phyloP scores from a whole-genome alignment of 23 red algal species.

The Gracilaria vermiculophylla region DNA sequence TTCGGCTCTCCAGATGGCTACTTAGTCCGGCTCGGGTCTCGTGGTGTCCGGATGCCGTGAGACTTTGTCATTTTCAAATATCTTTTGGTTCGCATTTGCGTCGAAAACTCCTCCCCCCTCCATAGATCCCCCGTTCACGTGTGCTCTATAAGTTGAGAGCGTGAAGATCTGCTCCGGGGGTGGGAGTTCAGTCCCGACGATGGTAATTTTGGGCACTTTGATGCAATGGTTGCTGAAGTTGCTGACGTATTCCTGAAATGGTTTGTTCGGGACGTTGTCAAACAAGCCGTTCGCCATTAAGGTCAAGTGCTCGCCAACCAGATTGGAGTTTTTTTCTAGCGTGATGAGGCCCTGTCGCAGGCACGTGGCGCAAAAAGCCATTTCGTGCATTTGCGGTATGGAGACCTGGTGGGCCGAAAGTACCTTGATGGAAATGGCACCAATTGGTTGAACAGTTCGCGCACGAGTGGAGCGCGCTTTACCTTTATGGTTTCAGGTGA shows the following conservation, averaged over 20 bases:
- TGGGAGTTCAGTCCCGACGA: not conserved
- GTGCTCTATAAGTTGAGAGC: not conserved
- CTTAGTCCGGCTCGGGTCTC: not conserved
- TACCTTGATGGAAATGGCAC: too few relatives aligned
- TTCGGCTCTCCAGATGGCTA: not conserved
- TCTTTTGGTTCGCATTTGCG: not conserved
- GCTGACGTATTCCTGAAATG: not conserved
- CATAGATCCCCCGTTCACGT: not conserved
- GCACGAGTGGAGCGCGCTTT: too few relatives aligned
- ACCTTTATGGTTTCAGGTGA: not conserved
- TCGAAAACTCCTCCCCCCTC: not conserved
- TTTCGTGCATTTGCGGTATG: too few relatives aligned
- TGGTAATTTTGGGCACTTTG: not conserved
- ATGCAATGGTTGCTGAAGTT: not conserved
- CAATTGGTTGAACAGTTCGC: too few relatives aligned
- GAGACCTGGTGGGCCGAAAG: too few relatives aligned
- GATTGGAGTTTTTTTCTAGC: not conserved
- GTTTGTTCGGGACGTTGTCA: not conserved
- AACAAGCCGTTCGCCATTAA: too few relatives aligned
- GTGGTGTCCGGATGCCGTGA: not conserved
- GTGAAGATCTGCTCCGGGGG: not conserved
- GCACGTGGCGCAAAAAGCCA: too few relatives aligned
- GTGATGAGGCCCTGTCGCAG: not conserved
- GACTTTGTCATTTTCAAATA: not conserved
- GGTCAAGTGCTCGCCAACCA: too few relatives aligned